Evolutionary conservation across 805 yeast genomes (phyloP), one percentile per base, ranked within the genome.

Genomic region (Metschnikowia chrysomelidarum): DNA sequence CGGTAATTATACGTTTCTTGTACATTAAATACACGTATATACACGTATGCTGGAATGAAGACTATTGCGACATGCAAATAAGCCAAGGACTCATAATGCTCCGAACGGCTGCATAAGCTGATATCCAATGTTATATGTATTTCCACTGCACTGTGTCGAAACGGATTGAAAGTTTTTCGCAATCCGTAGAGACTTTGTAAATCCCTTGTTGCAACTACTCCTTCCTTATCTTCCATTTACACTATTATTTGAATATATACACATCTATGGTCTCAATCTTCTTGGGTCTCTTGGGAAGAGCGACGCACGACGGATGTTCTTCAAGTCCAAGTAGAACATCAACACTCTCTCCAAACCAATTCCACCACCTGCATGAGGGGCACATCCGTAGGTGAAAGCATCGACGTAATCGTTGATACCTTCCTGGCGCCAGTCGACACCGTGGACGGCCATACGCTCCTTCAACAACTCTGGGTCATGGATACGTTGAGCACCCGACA

Each of bases 351-450:
- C 99, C 50, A 93, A 71, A 57, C 99, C 99, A 60, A 93, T 93
- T 67, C 99, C 99, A 71, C 98, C 99, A 62, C 99, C 99, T 22
- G 96, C 99, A 57, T 93, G 99, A 32, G 99, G 98, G 46, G 96
- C 83, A 73, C 97, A 91, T 13, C 98, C 99, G 59, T 82, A 91
- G 30, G 77, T 69, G 73, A 93, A 93, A 12, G 96, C 94, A 46
- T 91, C 91, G 40, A 86, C 82, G 67, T 93, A 93, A 59, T 93
- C 98, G 59, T 75, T 75, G 52, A 91, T 69, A 47, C 98, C 98
- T 21, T 87, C 85, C 41, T 76, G 75, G 41, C 69, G 68, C 40
- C 95, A 86, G 58, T 87, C 86, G 37, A 93, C 79, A 18, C 77
- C 98, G 56, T 84, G 95, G 24, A 73, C 83, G 31, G 62, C 70